These are phyloP conservation scores for Xylariaceae sp. DNA, from an alignment of 2,329 filamentous ascomycete genomes.

Conservation along the genomic window DNA sequence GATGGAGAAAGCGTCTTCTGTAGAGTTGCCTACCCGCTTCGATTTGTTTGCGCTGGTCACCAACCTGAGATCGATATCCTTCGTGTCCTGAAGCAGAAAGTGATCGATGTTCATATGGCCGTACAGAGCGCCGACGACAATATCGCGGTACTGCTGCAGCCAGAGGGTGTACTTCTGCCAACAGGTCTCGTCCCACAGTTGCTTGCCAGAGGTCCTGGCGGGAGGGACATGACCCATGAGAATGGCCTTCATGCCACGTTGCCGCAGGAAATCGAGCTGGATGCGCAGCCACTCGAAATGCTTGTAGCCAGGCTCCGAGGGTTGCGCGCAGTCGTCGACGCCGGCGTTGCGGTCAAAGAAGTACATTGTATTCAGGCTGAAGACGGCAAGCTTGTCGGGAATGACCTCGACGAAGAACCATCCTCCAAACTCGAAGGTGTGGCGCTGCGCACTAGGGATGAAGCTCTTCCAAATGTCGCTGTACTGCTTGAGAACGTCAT, in stretches of 20 bases:
- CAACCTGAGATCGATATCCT: constrained; percentile 53
- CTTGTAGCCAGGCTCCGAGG: constrained; percentile 80
- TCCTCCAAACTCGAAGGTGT: constrained; percentile 84
- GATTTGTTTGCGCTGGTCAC: constrained; percentile 17
- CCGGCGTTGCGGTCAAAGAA: constrained; percentile 90
- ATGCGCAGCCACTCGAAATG: constrained; percentile 95
- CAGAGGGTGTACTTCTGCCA: constrained; percentile 97
- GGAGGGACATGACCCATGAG: constrained; percentile 91
- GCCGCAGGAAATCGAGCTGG: constrained; percentile 75
- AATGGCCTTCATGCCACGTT: constrained; percentile 86
- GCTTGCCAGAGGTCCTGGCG: constrained; percentile 75
- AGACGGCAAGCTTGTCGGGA: constrained; percentile 73
- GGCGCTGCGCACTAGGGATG: constrained; percentile 85
- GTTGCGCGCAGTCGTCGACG: constrained; percentile 78
- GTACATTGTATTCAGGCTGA: constrained; percentile 94
- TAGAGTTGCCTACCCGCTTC: constrained; percentile 31
- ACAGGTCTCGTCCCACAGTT: constrained; percentile 90
- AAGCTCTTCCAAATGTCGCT: constrained; percentile 74
- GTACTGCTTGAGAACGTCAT: constrained; percentile 75
- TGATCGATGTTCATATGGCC: constrained; percentile 99
- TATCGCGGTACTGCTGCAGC: constrained; percentile 83
- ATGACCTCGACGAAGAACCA: constrained; percentile 95
- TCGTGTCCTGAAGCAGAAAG: constrained; percentile 83
- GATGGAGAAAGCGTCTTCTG: constrained; percentile 50
- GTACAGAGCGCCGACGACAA: constrained; percentile 71